Evolutionary conservation across 1,139 yeast species (phyloP).

Genomic region (Suhomyces wounanorum): DNA sequence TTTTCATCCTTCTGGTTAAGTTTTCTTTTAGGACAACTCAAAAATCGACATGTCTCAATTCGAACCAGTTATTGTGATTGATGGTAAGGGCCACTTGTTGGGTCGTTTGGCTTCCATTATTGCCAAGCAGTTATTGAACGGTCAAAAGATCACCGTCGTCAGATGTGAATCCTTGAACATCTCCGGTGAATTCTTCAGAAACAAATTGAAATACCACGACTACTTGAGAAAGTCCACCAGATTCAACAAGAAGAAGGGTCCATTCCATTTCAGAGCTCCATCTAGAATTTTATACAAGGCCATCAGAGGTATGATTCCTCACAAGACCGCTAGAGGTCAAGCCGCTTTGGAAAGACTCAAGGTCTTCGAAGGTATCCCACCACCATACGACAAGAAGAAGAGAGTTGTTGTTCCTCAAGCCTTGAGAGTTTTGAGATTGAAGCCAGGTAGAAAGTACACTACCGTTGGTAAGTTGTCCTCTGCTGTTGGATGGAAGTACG

Average conservation of each 20-base stretch:
- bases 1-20: conserved; percentile 13
- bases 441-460: conserved; percentile 99
- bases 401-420: conserved; percentile 99
- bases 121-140: conserved; percentile 97
- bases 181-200: conserved; percentile 99
- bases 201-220: conserved; percentile 99
- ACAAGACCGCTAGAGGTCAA: conserved; percentile 99
- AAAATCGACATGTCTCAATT: conserved; percentile 69
- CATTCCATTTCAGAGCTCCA: conserved; percentile 99
- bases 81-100: conserved; percentile 99
- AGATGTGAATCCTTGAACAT: conserved; percentile 98
- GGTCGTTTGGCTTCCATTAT: conserved; percentile 99
- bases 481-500: conserved; percentile 99
- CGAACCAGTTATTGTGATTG: conserved; percentile 97
- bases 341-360: conserved; percentile 99
- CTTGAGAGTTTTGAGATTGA: conserved; percentile 97
- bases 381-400: conserved; percentile 99
- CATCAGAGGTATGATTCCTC: conserved; percentile 98
- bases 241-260: conserved; percentile 98
- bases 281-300: conserved; percentile 99
- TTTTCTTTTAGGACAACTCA: conserved; percentile 14
- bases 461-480: conserved; percentile 95
- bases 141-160: conserved; percentile 97
- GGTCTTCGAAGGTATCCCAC: conserved; percentile 99
- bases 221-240: conserved; percentile 99